Evolutionary conservation across 176 grass and related monocot genomes (phyloP).

Genomic region (Pharus latifolius): DNA sequence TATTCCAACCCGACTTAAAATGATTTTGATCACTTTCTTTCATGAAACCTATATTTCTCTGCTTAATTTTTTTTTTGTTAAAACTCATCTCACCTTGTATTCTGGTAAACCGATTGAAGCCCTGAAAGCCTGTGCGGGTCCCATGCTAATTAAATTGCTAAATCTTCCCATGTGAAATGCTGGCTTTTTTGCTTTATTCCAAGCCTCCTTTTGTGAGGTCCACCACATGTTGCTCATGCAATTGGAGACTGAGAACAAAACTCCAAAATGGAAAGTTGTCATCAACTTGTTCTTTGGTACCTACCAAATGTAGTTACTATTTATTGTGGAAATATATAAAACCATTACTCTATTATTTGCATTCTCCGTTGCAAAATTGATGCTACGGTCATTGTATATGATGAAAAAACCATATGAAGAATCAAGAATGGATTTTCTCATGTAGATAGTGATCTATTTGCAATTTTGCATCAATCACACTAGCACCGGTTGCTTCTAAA

Average conservation of each 20-base stretch:
- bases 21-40: too few species aligned
- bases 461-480: not conserved
- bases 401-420: constrained; percentile 5
- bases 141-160: constrained; percentile 6
- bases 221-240: constrained; percentile 9
- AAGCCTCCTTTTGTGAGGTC: constrained; percentile 11
- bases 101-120: constrained; percentile 5
- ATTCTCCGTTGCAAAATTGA: too few species aligned
- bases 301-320: constrained; percentile 9
- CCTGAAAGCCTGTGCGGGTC: not conserved
- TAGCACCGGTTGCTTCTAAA: not conserved
- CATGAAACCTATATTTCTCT: too few species aligned
- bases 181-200: constrained; percentile 15
- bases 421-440: not conserved
- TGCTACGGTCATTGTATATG: not conserved
- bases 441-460: not conserved
- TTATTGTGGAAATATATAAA: not conserved
- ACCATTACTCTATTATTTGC: not conserved
- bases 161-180: constrained; percentile 11
- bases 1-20: too few species aligned
- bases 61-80: not conserved
- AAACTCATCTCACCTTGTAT: constrained; percentile 9
- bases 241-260: constrained; percentile 15
- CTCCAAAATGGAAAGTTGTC: not conserved
- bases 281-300: constrained; percentile 9